Conservation (phyloP, 805 yeast genomes). For the Kuraishia piskuri region DNA sequence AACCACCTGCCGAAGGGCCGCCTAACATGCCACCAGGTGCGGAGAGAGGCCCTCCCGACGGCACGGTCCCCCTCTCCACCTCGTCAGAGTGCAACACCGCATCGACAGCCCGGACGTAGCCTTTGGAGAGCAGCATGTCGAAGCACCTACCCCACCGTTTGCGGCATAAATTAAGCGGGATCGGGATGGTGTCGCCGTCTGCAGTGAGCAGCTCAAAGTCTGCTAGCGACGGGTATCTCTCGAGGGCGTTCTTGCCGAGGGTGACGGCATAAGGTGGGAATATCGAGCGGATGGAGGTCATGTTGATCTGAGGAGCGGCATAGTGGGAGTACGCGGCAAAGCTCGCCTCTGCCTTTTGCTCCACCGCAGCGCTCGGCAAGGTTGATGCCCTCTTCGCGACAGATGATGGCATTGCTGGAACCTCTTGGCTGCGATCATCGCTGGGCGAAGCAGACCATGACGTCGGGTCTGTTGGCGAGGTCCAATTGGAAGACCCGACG, state of each 20-base stretch:
- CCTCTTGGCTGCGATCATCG: not conserved
- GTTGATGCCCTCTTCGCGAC: not conserved
- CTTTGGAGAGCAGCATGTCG: conserved; percentile 50
- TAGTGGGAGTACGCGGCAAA: conserved; percentile 70
- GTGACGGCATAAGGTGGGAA: conserved; percentile 76
- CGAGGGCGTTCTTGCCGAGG: conserved; percentile 66
- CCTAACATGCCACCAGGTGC: too few relatives aligned
- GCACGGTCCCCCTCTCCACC: not conserved
- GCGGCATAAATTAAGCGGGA: conserved; percentile 50
- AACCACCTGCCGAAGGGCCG: not conserved
- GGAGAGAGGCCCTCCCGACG: not conserved
- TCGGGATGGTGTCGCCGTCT: conserved; percentile 63
- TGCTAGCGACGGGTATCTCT: conserved; percentile 52
- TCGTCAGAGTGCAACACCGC: conserved; percentile 3
- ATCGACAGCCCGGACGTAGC: conserved; percentile 51
- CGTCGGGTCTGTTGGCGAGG: not conserved
- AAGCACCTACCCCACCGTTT: conserved; percentile 76
- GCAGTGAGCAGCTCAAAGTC: conserved; percentile 66
- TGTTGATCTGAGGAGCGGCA: conserved; percentile 62
- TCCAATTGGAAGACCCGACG: conserved; percentile 7
- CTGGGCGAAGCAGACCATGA: not conserved
- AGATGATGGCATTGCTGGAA: not conserved
- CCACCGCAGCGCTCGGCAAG: not conserved
- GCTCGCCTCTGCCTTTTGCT: conserved; percentile 14
- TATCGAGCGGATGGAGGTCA: conserved; percentile 58